Evolutionary conservation across 2,329 filamentous ascomycete genomes (phyloP), one percentile per base, ranked within the genome.

Genomic region (Cladosporium sp.): DNA sequence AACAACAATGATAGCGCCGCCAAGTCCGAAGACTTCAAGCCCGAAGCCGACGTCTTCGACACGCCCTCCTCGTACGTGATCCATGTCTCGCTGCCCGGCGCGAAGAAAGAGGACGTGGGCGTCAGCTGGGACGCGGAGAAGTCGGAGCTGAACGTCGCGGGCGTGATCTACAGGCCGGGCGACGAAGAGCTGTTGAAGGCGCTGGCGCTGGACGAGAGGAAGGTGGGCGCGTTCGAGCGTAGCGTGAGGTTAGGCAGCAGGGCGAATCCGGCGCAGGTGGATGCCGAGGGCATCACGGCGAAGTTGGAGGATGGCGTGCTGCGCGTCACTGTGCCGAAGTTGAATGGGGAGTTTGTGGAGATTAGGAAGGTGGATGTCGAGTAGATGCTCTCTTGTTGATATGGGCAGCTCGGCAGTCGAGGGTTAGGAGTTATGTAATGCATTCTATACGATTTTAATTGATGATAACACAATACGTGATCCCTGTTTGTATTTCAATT

Each of bases 221-320:
- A 83, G 64, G 79, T 89, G 2, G 89, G 89, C 19, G 74, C 84
- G 16, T 93, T 95, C 61, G 83, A 89, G 70, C 77, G 86, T 54
- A 82, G 79, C 62, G 74, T 95, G 44, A 76, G 77, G 28, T 74
- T 95, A 22, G 77, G 73, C 13, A 77, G 73, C 45, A 63, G 73
- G 48, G 72, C 74, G 8, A 76, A 76, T 31, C 79, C 80, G 31
- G 82, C 83, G 7, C 76, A 79, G 57, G 74, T 93, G 13, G 84
- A 90, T 61, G 79, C 76, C 1, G 78, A 84, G 45, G 75, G 71
- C 19, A 92, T 93, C 63, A 78, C 76, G 2, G 87, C 88, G 2
- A 89, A 83, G 71, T 77, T 95, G 70, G 85, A 89, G 68, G 86
- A 93, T 65, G 89, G 89, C 4, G 73, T 95, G 1, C 68, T 95